Conservation (phyloP, 2,329 filamentous ascomycete species). For the Botrytis squamosa region DNA sequence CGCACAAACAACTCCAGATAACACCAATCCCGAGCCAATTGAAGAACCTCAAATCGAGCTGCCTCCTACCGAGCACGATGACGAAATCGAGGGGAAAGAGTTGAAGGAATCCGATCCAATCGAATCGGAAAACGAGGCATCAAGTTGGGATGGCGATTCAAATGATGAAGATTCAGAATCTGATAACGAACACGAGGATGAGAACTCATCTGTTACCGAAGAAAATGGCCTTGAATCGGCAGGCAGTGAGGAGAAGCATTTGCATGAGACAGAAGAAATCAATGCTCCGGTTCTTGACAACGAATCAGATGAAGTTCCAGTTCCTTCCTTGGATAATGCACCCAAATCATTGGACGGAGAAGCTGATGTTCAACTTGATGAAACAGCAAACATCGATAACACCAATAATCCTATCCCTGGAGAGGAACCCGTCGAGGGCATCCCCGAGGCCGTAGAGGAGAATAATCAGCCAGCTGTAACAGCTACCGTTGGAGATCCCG, state of each 20-base stretch:
- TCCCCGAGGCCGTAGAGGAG: not conserved
- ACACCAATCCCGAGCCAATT: not conserved
- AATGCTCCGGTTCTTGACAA: not conserved
- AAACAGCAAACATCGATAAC: not conserved
- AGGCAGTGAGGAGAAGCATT: not conserved
- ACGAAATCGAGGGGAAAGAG: not conserved
- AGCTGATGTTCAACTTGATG: not conserved
- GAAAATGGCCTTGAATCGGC: not conserved
- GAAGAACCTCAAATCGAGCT: not conserved
- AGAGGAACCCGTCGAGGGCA: not conserved
- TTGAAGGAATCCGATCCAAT: not conserved
- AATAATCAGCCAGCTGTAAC: not conserved
- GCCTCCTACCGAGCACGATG: not conserved
- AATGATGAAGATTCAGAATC: not conserved
- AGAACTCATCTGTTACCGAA: not conserved
- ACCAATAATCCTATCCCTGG: not conserved
- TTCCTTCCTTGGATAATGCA: not conserved
- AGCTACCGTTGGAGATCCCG: no score
- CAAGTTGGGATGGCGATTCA: conserved; percentile 2
- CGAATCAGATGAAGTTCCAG: not conserved
- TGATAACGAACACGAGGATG: not conserved
- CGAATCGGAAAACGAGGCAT: not conserved
- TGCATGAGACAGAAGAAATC: not conserved
- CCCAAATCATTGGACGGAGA: not conserved
- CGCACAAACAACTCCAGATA: not conserved